Conservation (phyloP, 2,329 filamentous ascomycete species). For the Diaporthe citriasiana region DNA sequence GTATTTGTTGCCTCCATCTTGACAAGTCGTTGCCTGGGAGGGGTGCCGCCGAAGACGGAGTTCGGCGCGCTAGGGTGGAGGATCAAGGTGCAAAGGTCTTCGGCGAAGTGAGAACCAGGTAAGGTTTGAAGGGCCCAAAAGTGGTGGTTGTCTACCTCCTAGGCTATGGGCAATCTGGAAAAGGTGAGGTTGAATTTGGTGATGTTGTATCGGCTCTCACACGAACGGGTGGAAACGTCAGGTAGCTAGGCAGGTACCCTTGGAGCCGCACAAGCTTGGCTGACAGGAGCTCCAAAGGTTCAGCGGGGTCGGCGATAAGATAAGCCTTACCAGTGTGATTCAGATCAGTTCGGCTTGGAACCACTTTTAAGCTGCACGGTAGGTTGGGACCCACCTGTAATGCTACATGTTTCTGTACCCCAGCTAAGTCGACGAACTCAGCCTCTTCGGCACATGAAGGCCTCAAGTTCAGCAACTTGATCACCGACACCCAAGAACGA, state of each 20-base stretch:
- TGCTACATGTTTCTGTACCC: background rate
- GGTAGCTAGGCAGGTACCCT: background rate
- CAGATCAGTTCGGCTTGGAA: background rate
- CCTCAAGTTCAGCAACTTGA: background rate
- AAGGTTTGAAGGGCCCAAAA: background rate
- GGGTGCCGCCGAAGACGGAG: background rate
- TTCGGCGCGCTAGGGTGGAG: background rate
- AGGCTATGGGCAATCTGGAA: background rate
- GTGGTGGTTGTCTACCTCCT: background rate
- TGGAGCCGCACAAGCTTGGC: background rate
- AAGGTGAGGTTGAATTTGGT: background rate
- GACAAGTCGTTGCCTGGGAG: background rate
- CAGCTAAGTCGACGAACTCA: background rate
- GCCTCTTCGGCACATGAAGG: background rate
- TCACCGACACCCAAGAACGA: background rate
- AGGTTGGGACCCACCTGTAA: background rate
- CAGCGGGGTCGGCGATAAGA: constrained; percentile 42
- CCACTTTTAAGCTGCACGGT: constrained; percentile 9
- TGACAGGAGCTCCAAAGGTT: constrained; percentile 30
- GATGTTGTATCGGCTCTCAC: background rate
- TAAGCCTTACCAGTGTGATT: constrained; percentile 18
- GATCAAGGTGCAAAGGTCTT: background rate
- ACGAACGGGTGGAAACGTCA: constrained; percentile 29
- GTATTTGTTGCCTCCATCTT: constrained; percentile 40
- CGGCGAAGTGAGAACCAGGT: background rate